Evolutionary conservation across 371 early-diverging fungal genomes (phyloP).

Genomic region (Circinella umbellata): DNA sequence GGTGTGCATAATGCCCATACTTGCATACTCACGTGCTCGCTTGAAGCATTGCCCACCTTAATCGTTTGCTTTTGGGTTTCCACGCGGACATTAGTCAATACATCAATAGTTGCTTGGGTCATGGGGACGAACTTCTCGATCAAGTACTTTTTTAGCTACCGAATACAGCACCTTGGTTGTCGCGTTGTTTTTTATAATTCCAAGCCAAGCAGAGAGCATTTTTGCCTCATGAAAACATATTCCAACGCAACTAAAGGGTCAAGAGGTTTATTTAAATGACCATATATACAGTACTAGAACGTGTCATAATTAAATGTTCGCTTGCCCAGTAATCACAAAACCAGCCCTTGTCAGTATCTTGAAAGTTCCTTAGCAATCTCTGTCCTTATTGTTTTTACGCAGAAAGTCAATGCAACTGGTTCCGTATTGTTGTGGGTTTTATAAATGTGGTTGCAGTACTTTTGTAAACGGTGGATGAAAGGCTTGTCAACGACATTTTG

Average conservation of each 20-base stretch:
- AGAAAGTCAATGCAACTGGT: conserved; percentile 7
- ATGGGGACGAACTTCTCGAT: neutral
- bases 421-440: neutral
- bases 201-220: conserved; percentile 7
- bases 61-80: conserved; percentile 5
- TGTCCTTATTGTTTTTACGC: neutral
- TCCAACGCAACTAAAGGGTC: conserved; percentile 10
- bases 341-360: too few relatives aligned
- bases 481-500: conserved; percentile 11
- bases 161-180: conserved; percentile 10
- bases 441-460: conserved; percentile 11
- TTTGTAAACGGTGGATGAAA: neutral
- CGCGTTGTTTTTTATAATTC: conserved; percentile 12
- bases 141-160: conserved; percentile 10
- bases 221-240: conserved; percentile 14
- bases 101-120: conserved; percentile 14
- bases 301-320: too few relatives aligned
- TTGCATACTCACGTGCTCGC: conserved; percentile 1
- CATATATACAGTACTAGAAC: too few relatives aligned
- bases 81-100: conserved; percentile 5
- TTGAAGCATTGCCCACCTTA: neutral
- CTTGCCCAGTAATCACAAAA: too few relatives aligned
- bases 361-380: too few relatives aligned
- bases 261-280: too few relatives aligned
- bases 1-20: neutral